These are phyloP conservation scores for Funneliformis geosporum DNA, from an alignment of 192 early-diverging fungal genomes.

Conservation along the genomic window DNA sequence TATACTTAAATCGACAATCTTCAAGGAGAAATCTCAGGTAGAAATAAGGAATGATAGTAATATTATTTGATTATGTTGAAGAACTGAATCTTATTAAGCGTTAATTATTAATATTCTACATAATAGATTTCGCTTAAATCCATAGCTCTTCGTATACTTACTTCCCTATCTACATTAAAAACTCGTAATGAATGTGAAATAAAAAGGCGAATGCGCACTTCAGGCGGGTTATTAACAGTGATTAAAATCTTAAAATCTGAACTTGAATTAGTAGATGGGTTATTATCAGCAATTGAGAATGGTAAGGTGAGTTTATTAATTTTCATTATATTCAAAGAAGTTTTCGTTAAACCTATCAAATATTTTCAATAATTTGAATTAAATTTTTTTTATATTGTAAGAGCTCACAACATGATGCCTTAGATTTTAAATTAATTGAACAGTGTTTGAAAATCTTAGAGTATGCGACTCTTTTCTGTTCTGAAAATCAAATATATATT, in stretches of 20 bases:
- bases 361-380: not conserved
- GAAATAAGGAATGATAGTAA: not conserved
- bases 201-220: not conserved
- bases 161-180: constrained; percentile 2
- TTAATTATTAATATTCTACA: not conserved
- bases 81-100: not conserved
- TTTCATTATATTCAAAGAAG: not conserved
- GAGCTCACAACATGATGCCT: not conserved
- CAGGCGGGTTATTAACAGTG: not conserved
- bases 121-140: constrained; percentile 29
- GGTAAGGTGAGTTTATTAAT: constrained; percentile 17
- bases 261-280: not conserved
- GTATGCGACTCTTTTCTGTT: constrained; percentile 3
- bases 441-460: constrained; percentile 26
- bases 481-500: constrained; percentile 28
- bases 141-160: constrained; percentile 10
- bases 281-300: constrained; percentile 14
- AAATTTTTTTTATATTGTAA: not conserved
- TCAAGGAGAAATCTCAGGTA: constrained; percentile 10
- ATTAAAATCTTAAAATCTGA: constrained; percentile 18
- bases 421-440: constrained; percentile 16
- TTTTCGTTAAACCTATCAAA: not conserved
- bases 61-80: not conserved
- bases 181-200: constrained; percentile 21
- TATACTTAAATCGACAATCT: not conserved